Evolutionary conservation across 441 rosid species (phyloP).

Genomic region (Bocquillonia castaneifolia): DNA sequence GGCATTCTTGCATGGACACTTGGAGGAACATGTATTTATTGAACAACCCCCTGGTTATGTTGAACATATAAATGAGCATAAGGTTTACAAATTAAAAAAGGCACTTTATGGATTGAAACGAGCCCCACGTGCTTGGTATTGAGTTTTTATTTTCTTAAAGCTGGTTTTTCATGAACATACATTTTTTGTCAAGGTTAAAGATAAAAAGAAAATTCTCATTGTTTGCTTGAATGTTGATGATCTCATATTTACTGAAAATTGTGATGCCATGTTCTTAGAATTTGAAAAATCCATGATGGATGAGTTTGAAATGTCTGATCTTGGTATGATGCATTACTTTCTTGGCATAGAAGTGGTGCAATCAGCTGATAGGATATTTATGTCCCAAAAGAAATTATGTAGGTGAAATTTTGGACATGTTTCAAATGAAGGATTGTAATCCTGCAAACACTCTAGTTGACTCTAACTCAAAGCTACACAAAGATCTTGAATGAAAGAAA

Average conservation of each 20-base stretch:
- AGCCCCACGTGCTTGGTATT: not conserved
- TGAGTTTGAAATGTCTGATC: not conserved
- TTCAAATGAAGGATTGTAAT: not conserved
- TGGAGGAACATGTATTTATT: no score
- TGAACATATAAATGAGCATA: no score
- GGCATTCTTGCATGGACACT: no score
- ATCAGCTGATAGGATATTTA: not conserved
- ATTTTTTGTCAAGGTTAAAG: not conserved
- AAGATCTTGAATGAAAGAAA: not conserved
- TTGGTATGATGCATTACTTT: not conserved
- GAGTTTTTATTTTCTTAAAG: not conserved
- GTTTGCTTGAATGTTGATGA: not conserved
- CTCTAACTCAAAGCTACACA: not conserved
- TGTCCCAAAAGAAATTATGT: not conserved
- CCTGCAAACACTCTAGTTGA: not conserved
- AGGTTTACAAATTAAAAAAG: no score
- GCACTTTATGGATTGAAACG: no score
- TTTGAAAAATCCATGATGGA: not conserved
- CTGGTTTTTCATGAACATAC: not conserved
- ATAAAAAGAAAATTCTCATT: not conserved
- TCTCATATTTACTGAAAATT: not conserved
- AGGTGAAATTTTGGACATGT: not conserved
- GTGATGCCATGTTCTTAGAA: not conserved
- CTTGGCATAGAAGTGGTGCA: not conserved
- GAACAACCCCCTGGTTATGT: no score